phyloP scores from a whole-genome alignment of 306 rosid species.

The Pyrus betulifolia region DNA sequence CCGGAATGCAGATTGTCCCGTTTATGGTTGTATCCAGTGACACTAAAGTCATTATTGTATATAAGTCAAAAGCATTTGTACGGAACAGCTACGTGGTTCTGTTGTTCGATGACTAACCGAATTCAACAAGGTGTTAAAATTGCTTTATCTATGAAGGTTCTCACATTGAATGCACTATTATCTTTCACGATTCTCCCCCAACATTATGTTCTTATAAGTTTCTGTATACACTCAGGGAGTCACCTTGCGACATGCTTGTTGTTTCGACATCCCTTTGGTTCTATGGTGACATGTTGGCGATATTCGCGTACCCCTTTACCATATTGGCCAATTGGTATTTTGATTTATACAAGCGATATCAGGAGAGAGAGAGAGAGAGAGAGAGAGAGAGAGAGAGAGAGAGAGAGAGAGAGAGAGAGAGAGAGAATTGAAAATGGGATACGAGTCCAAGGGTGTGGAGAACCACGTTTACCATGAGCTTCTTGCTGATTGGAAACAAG shows the following conservation, averaged over 20 bases:
- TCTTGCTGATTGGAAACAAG: too few species aligned
- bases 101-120: constrained; percentile 32
- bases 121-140: constrained; percentile 25
- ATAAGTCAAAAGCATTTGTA: constrained; percentile 30
- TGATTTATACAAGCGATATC: too few species aligned
- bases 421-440: too few species aligned
- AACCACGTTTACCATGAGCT: too few species aligned
- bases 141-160: constrained; percentile 7
- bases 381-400: too few species aligned
- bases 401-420: too few species aligned
- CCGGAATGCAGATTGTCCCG: constrained; percentile 8
- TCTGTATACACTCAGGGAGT: background rate
- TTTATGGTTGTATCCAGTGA: constrained; percentile 13
- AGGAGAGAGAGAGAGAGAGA: too few species aligned
- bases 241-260: background rate
- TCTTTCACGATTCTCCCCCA: background rate
- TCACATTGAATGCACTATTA: background rate
- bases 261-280: background rate
- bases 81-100: constrained; percentile 29
- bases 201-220: background rate
- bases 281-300: background rate
- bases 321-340: background rate
- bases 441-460: too few species aligned
- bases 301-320: background rate
- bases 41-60: constrained; percentile 18